Base-by-base conservation (phyloP, 2,329 filamentous ascomycete genomes). In the Pseudogymnoascus sp. region DNA sequence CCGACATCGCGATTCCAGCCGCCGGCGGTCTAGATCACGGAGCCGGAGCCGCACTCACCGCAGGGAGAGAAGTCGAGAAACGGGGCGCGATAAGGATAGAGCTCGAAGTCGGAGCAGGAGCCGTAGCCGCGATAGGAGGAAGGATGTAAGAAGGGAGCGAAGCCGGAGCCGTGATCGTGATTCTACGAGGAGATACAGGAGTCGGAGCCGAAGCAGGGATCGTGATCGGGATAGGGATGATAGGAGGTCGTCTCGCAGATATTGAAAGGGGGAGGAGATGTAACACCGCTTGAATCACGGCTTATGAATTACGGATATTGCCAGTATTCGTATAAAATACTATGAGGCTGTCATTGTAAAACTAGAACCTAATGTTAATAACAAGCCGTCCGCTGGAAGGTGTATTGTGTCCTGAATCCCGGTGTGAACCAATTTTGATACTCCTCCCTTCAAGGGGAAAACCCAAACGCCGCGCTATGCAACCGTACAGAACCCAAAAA, bases 131-230 rank as follows among this genome's bases (percentile, higher is more conserved):
- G 26, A 38, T n/a, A 64, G 57, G 60, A 64, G 53, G 19, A 42
- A 60, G 33, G 64, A 64, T 13, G 62, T 64, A 26, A 64, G 59
- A 60, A 66, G 67, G 42, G 65, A 67, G 21, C 64, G 68, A 33
- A 69, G 68, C 60, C 57, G 68, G 38, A 68, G 65, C 57, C 62
- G 66, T 15, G 63, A 65, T 61, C 59, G 67, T 17, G 67, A 68
- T 60, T 57, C 67, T 26, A 67, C 68, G 35, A 65, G 67, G 36
- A 61, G 68, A 28, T 66, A 64, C 21, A 65, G 67, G 60, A 66
- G 66, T 26, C 65, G 66, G 36, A 69, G 68, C 53, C 62, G 68
- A 17, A 60, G 67, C 19, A 65, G 63, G 53, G 59, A 64, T 53
- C 61, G 65, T 35, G 61, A 65, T 42, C 61, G 65, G 47, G 61